These are phyloP conservation scores for Puccinia hordei DNA, from an alignment of 1,284 basidiomycete species.

Conservation along the genomic window DNA sequence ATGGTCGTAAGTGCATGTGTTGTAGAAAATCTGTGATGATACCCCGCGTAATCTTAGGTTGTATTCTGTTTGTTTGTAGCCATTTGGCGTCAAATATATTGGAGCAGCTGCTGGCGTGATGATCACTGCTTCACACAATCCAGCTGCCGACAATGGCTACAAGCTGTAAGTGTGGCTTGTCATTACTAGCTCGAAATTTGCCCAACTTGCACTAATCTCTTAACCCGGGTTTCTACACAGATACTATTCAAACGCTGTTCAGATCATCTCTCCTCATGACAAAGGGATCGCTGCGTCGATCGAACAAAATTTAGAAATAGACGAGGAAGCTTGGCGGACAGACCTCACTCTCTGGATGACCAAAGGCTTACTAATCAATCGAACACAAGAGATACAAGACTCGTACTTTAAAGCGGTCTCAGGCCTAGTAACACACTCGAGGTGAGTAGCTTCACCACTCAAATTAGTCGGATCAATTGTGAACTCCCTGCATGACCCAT, in stretches of 20 bases:
- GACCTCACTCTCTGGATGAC: constrained; percentile 50
- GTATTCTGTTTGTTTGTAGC: constrained; percentile 62
- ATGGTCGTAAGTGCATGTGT: constrained; percentile 64
- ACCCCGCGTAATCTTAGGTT: not conserved
- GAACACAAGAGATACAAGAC: constrained; percentile 66
- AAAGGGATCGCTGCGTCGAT: constrained; percentile 71
- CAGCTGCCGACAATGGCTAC: constrained; percentile 72
- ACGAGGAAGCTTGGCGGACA: constrained; percentile 62
- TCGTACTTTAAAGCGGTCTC: constrained; percentile 64
- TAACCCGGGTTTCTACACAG: constrained; percentile 26
- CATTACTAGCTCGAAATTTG: constrained; percentile 8
- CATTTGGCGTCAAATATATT: constrained; percentile 71
- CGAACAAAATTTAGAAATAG: constrained; percentile 66
- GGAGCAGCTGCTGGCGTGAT: constrained; percentile 77
- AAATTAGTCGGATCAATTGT: not conserved
- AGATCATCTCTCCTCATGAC: constrained; percentile 82
- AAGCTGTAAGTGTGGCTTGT: constrained; percentile 64
- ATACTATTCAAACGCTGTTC: constrained; percentile 56
- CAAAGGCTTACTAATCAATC: constrained; percentile 62
- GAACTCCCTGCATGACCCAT: not conserved
- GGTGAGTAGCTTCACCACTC: not conserved
- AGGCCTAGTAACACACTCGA: constrained; percentile 59
- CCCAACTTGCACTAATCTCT: constrained; percentile 22
- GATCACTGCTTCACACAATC: constrained; percentile 66
- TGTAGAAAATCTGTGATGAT: not conserved